Evolutionary conservation across 805 yeast species (phyloP).

Genomic region (Starmerella potacharoeniae): DNA sequence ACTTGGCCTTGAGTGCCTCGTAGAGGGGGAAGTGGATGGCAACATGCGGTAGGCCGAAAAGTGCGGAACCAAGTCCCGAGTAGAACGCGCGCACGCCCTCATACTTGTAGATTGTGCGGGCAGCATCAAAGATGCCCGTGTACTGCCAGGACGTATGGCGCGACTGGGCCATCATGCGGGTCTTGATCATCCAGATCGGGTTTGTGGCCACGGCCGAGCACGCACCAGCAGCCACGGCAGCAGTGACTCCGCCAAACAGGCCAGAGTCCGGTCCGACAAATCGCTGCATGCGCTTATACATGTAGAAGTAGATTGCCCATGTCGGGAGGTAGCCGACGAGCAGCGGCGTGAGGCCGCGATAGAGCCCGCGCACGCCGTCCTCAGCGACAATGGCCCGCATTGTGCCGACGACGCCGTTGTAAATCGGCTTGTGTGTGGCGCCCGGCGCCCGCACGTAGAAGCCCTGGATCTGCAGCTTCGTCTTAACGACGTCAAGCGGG

Average conservation of each 20-base stretch:
- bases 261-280: slow-evolving; percentile 24
- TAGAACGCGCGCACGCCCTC: slow-evolving; percentile 80
- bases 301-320: slow-evolving; percentile 91
- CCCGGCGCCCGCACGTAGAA: slow-evolving; percentile 19
- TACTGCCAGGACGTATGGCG: slow-evolving; percentile 37
- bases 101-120: slow-evolving; percentile 56
- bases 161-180: slow-evolving; percentile 67
- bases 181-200: slow-evolving; percentile 92
- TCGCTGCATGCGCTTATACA: slow-evolving; percentile 47
- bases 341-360: slow-evolving; percentile 87
- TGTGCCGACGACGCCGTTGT: slow-evolving; percentile 37
- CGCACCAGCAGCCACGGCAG: slow-evolving; percentile 83
- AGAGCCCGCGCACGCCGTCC: slow-evolving; percentile 75
- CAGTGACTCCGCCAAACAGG: slow-evolving; percentile 33
- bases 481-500: slow-evolving; percentile 92
- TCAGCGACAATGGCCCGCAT: slow-evolving; percentile 53
- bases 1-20: slow-evolving; percentile 56
- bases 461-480: slow-evolving; percentile 89
- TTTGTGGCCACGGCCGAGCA: slow-evolving; percentile 75
- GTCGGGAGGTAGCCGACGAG: slow-evolving; percentile 91
- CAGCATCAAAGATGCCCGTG: slow-evolving; percentile 74
- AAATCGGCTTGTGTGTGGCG: slow-evolving; percentile 3
- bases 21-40: slow-evolving; percentile 94
- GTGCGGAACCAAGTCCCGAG: slow-evolving; percentile 80
- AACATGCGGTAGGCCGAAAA: slow-evolving; percentile 82